Conservation (phyloP, 805 yeast genomes). For the Soucietia sequanensis region DNA sequence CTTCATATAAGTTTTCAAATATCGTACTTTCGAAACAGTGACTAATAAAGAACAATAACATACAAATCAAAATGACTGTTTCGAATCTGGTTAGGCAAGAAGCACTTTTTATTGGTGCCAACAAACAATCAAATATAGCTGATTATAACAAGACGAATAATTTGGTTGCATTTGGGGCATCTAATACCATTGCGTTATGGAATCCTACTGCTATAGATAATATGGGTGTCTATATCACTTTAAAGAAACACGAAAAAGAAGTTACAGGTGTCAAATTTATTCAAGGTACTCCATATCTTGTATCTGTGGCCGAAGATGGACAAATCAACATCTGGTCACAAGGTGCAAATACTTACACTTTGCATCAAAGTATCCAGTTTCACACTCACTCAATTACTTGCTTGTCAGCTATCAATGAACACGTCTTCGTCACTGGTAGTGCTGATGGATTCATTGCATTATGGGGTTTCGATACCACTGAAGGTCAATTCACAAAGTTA, state of each 20-base stretch:
- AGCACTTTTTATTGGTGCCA: slow-evolving; percentile 72
- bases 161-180: slow-evolving; percentile 71
- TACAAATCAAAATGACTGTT: slow-evolving; percentile 12
- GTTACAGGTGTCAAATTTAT: slow-evolving; percentile 65
- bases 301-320: slow-evolving; percentile 71
- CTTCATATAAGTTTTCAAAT: no score
- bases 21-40: no score
- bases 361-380: slow-evolving; percentile 30
- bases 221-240: slow-evolving; percentile 51
- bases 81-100: slow-evolving; percentile 27
- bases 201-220: slow-evolving; percentile 45
- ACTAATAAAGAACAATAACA: no score
- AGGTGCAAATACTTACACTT: slow-evolving; percentile 17
- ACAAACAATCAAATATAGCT: slow-evolving; percentile 59
- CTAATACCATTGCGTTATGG: slow-evolving; percentile 65
- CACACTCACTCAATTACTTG: slow-evolving; percentile 56
- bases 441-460: slow-evolving; percentile 58
- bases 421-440: slow-evolving; percentile 57
- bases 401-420: slow-evolving; percentile 40
- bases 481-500: slow-evolving; percentile 17
- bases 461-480: slow-evolving; percentile 41
- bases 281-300: slow-evolving; percentile 42
- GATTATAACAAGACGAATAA: slow-evolving; percentile 43
- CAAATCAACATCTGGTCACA: slow-evolving; percentile 59
- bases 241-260: slow-evolving; percentile 59